Conservation (phyloP, 345 rosid genomes). For the Linum trigynum region DNA sequence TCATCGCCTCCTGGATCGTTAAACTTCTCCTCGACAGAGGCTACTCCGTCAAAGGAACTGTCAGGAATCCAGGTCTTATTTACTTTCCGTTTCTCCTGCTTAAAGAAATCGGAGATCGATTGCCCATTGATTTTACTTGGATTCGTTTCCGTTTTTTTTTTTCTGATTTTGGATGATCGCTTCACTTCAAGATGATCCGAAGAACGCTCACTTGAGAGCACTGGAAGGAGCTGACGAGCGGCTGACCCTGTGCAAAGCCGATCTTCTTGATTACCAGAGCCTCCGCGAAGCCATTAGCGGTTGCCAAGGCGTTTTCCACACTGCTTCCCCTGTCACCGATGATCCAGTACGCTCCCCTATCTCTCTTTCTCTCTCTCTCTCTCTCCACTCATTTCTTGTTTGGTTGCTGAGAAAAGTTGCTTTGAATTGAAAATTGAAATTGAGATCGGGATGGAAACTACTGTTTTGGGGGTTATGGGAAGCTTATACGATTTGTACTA, state of each 20-base stretch:
- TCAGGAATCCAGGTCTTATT: conserved; percentile 63
- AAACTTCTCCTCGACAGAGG: conserved; percentile 73
- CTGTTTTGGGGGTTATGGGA: no score
- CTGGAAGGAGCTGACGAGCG: conserved; percentile 90
- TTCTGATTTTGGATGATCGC: not conserved
- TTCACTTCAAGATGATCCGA: conserved; percentile 50
- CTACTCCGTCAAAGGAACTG: conserved; percentile 76
- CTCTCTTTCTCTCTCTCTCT: not conserved
- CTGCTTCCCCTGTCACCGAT: conserved; percentile 94
- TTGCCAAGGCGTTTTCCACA: conserved; percentile 91
- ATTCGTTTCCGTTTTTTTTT: not conserved
- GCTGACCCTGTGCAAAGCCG: conserved; percentile 59
- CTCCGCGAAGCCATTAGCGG: conserved; percentile 60
- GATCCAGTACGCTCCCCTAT: conserved; percentile 56
- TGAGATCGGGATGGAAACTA: no score
- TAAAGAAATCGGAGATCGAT: not conserved
- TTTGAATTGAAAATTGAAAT: no score
- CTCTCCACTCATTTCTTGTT: not conserved
- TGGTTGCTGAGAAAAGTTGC: conserved; percentile 17
- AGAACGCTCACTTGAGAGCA: conserved; percentile 73
- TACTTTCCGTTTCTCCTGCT: not conserved
- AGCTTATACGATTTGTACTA: no score
- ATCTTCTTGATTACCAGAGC: conserved; percentile 64
- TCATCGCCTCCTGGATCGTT: conserved; percentile 95
- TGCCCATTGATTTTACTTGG: no score